These are phyloP conservation scores for Phyllosticta citrichinensis DNA, from an alignment of 2,329 filamentous ascomycete genomes.

Conservation along the genomic window DNA sequence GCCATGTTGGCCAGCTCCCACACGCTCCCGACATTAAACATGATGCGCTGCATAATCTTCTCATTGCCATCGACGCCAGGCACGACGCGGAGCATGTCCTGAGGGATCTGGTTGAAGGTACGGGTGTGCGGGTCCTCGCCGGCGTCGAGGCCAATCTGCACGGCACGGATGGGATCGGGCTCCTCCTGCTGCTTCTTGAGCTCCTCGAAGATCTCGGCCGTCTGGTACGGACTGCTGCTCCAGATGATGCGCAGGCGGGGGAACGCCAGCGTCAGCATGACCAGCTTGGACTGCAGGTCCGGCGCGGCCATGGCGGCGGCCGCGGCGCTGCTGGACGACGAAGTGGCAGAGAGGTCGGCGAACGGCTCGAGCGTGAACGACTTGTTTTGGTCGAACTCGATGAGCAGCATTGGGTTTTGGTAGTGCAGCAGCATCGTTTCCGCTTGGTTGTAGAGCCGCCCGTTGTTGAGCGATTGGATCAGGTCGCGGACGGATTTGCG, in stretches of 20 bases:
- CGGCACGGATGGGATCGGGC: constrained; percentile 80
- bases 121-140: constrained; percentile 46
- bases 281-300: constrained; percentile 84
- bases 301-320: constrained; percentile 46
- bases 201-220: constrained; percentile 90
- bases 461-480: constrained; percentile 84
- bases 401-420: constrained; percentile 78
- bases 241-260: constrained; percentile 85
- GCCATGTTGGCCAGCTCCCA: constrained; percentile 78
- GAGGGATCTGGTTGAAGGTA: constrained; percentile 71
- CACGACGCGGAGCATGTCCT: constrained; percentile 80
- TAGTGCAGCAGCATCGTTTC: constrained; percentile 95
- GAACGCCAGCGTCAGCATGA: constrained; percentile 85
- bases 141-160: constrained; percentile 66
- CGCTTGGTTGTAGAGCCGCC: constrained; percentile 81
- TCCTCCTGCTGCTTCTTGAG: constrained; percentile 84
- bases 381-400: constrained; percentile 96
- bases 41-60: constrained; percentile 64
- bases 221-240: constrained; percentile 89
- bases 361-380: constrained; percentile 76
- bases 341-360: constrained; percentile 39
- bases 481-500: constrained; percentile 88
- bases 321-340: constrained; percentile 47
- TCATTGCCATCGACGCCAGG: constrained; percentile 63
- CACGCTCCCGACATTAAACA: constrained; percentile 64